These are phyloP conservation scores for Catharanthus roseus DNA, from an alignment of 257 asterid genomes.

Conservation along the genomic window DNA sequence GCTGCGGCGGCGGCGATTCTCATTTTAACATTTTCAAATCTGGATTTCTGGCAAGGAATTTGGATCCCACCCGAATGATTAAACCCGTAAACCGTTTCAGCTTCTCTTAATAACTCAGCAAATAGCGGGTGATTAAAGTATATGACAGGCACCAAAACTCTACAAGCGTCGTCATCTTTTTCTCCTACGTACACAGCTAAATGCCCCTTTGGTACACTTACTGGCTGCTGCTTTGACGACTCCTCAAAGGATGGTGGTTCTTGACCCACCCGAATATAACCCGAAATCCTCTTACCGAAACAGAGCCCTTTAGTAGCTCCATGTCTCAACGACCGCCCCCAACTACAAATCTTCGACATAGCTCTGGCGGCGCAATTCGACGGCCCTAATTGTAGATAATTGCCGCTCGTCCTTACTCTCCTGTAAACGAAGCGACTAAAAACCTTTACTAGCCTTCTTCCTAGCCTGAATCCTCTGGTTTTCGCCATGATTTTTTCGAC, in stretches of 20 bases:
- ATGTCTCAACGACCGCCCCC: slow-evolving; percentile 24
- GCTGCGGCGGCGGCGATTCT: slow-evolving; percentile 47
- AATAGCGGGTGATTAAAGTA: slow-evolving; percentile 64
- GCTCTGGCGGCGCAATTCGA: slow-evolving; percentile 15
- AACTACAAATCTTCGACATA: slow-evolving; percentile 32
- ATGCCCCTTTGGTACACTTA: slow-evolving; percentile 48
- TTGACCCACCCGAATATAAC: slow-evolving; percentile 34
- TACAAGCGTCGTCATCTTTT: slow-evolving; percentile 37
- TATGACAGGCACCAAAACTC: slow-evolving; percentile 62
- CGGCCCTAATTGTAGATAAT: slow-evolving; percentile 15
- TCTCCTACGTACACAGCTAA: slow-evolving; percentile 65
- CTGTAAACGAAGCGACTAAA: slow-evolving; percentile 34
- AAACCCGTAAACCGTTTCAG: slow-evolving; percentile 57
- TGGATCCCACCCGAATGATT: slow-evolving; percentile 61
- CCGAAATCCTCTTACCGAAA: slow-evolving; percentile 15
- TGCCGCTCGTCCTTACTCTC: slow-evolving; percentile 16
- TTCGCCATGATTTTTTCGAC: slow-evolving; percentile 27
- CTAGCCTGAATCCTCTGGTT: slow-evolving; percentile 40
- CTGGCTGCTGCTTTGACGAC: slow-evolving; percentile 3
- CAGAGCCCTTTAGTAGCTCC: slow-evolving; percentile 23
- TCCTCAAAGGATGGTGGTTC: slow-evolving; percentile 10
- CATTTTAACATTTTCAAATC: slow-evolving; percentile 47
- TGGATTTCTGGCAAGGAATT: slow-evolving; percentile 58
- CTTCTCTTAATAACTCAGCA: slow-evolving; percentile 42
- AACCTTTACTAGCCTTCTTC: slow-evolving; percentile 33